Conservation (phyloP, 139 green algal species). For the Coccomyxa sp. region DNA sequence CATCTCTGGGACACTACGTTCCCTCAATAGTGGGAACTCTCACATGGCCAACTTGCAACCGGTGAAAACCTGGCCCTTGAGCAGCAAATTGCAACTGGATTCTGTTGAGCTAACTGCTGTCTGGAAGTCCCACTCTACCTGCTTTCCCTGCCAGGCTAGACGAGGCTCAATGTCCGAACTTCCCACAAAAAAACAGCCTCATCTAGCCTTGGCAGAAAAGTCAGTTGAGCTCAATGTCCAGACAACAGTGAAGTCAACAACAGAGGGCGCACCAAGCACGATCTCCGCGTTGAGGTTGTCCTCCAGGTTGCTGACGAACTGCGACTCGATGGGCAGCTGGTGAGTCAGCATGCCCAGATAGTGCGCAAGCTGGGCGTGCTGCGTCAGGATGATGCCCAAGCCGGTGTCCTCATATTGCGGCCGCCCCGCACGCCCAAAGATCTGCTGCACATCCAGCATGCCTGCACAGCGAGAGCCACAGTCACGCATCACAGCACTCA, state of each 20-base stretch:
- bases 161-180: no score
- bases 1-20: no score
- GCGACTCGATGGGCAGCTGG: conserved; percentile 76
- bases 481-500: no score
- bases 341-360: conserved; percentile 95
- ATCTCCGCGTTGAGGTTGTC: conserved; percentile 98
- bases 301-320: conserved; percentile 75
- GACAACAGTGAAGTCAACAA: neutral
- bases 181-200: no score
- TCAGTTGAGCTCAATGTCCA: neutral
- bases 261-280: conserved; percentile 67
- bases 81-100: no score
- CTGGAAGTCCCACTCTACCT: no score
- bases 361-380: conserved; percentile 91
- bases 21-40: no score
- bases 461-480: conserved; percentile 23
- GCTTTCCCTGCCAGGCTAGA: neutral
- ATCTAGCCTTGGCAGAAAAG: neutral
- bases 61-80: no score
- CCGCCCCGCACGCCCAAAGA: conserved; percentile 94
- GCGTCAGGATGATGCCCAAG: conserved; percentile 92
- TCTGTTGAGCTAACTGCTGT: no score
- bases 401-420: conserved; percentile 82
- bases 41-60: no score
- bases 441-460: conserved; percentile 98